phyloP scores from a whole-genome alignment of 2,329 filamentous ascomycete genomes.

The Pseudogymnoascus sp. region DNA sequence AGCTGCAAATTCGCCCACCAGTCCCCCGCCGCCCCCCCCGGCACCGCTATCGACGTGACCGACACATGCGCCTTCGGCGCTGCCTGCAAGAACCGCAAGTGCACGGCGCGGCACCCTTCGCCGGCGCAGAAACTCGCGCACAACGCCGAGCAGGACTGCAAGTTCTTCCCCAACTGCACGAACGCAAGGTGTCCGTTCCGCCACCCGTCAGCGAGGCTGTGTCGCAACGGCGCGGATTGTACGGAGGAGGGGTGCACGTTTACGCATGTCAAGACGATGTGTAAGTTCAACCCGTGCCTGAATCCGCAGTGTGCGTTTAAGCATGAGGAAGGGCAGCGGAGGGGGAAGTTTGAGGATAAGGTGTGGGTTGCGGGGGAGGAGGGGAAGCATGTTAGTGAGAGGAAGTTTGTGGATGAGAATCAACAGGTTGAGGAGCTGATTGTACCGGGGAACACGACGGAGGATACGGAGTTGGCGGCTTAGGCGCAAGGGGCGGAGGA shows the following conservation, averaged over 20 bases:
- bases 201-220: conserved; percentile 78
- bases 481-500: neutral
- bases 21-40: conserved; percentile 77
- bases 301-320: conserved; percentile 66
- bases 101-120: conserved; percentile 82
- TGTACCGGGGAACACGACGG: conserved; percentile 14
- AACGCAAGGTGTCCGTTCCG: conserved; percentile 83
- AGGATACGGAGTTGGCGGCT: neutral
- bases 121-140: conserved; percentile 72
- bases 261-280: conserved; percentile 74
- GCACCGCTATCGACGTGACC: conserved; percentile 65
- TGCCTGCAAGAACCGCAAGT: conserved; percentile 94
- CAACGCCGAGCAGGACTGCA: conserved; percentile 78
- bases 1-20: conserved; percentile 93
- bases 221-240: conserved; percentile 87
- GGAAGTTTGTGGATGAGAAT: conserved; percentile 73
- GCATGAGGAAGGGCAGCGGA: conserved; percentile 80
- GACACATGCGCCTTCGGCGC: conserved; percentile 79
- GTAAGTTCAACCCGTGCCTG: conserved; percentile 85
- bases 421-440: conserved; percentile 51
- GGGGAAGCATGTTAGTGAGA: conserved; percentile 70
- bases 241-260: conserved; percentile 76
- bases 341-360: conserved; percentile 76
- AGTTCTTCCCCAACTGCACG: conserved; percentile 84
- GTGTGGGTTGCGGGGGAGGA: conserved; percentile 65